These are phyloP conservation scores for Tilletia setariae DNA, from an alignment of 1,284 basidiomycete genomes.

Conservation along the genomic window DNA sequence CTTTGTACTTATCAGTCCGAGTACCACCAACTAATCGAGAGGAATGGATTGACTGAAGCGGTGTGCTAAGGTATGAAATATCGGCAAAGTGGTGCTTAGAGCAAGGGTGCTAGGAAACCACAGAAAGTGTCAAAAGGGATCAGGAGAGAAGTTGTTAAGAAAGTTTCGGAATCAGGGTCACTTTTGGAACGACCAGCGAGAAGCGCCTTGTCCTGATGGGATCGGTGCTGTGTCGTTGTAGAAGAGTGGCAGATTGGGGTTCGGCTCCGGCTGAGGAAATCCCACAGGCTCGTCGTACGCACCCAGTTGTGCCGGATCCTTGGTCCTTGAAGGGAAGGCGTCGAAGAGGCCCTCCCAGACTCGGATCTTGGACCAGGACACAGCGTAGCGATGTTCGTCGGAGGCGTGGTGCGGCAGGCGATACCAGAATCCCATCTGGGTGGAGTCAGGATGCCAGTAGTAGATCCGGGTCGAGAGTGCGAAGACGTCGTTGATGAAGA, in stretches of 20 bases:
- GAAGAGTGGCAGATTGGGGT: conserved; percentile 20
- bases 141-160: neutral
- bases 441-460: conserved; percentile 27
- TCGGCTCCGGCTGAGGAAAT: conserved; percentile 24
- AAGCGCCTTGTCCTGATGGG: neutral
- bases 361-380: conserved; percentile 16
- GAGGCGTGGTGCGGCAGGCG: conserved; percentile 17
- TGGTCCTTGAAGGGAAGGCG: conserved; percentile 26
- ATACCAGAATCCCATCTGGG: conserved; percentile 23
- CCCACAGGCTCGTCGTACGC: conserved; percentile 19
- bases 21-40: too few species aligned
- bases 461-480: conserved; percentile 26
- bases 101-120: too few species aligned
- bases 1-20: too few species aligned
- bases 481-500: conserved; percentile 31
- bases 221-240: neutral
- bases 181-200: conserved; percentile 3
- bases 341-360: conserved; percentile 28
- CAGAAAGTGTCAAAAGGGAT: neutral
- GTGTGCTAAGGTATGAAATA: too few species aligned
- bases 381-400: neutral
- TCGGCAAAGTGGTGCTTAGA: too few species aligned
- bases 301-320: conserved; percentile 21
- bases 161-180: neutral
- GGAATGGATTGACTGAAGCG: too few species aligned